Base-by-base conservation (phyloP, 139 green algal species). In the Chlorella ohadii region DNA sequence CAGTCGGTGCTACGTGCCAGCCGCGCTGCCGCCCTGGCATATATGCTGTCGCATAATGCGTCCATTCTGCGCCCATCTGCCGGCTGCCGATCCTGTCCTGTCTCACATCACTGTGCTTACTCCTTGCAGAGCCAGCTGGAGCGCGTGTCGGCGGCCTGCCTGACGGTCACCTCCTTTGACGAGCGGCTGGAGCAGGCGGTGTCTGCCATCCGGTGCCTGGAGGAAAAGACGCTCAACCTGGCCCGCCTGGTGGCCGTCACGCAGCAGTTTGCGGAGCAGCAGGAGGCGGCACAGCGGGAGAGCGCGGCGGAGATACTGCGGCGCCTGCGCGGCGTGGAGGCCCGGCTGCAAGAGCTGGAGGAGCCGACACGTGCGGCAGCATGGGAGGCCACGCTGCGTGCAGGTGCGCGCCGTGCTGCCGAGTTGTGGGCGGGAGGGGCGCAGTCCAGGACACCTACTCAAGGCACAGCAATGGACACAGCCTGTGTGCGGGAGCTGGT, bases 81-180 rank as follows among this genome's bases (percentile, higher is more conserved):
- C n/a, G n/a, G n/a, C n/a, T n/a, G n/a, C n/a, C n/a, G n/a, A n/a
- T n/a, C n/a, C n/a, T n/a, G n/a, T n/a, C n/a, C n/a, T n/a, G n/a
- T n/a, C n/a, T n/a, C n/a, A n/a, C n/a, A n/a, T n/a, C n/a, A n/a
- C n/a, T n/a, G n/a, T n/a, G n/a, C n/a, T n/a, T n/a, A n/a, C 15
- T 59, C 51, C 15, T 59, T 13, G 22, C 51, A 59, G 27, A 78
- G 56, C 65, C 87, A 90, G 78, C 83, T 90, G 27, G 87, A 90
- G 72, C 70, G 78, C 1, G 78, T 90, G 36, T 86, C 78, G 22
- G 78, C 75, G 2, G 87, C 87, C 4, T 90, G 87, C 79, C 56
- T 90, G 2, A 90, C 78, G 6, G 83, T 88, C 20, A 59, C 79
- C 20, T 86, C 83, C 6, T 90, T 84, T 81, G 87, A 90, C 12